Base-by-base conservation (phyloP, 495 filamentous ascomycete genomes). In the Endocarpon pusillum region DNA sequence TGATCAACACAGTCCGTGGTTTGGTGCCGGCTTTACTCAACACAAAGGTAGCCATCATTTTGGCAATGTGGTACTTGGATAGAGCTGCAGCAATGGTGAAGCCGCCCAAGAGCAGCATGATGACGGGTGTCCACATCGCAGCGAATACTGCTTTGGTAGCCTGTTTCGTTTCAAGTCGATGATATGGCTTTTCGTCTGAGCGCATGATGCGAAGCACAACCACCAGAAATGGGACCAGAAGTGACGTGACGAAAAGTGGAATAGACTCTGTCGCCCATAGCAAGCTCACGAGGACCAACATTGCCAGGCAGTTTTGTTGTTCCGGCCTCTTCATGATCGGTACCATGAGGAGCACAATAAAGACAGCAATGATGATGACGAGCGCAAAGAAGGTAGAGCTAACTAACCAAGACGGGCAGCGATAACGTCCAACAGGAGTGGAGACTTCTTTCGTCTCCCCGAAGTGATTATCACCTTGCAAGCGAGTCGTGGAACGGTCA, bases 91-190 rank as follows among this genome's bases (percentile, higher is more conserved):
- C 89, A 42, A 99, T 75, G 9, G 91, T 86, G 46, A 99, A 99
- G 6, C 89, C 89, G 42, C 89, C 89, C 14, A 99, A 74, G 15
- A 99, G 69, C 9, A 99, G 69, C 91, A 96, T 96, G 42, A 99
- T 99, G 21, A 96, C 89, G 0, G 91, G 85, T 7, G 86, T 94
- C 89, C 89, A 99, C 89, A 99, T 99, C 14, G 89, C 75, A 19
- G 81, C 61, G 44, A 96, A 94, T 22, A 94, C 74, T 46, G 77
- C 83, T 33, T 64, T 65, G 0, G 84, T 77, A 3, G 89, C 84
- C 18, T 69, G 65, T 43, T 81, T 80, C 1, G 82, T 66, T 16
- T 64, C 64, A 11, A 96, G 60, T 20, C 87, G 73, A 19, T 55
- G 43, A 44, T 85, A 61, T 0, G 77, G 77, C 46, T 70, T 71